These are phyloP conservation scores for Ceratocystis papillata DNA, from an alignment of 2,329 filamentous ascomycete species.

Conservation along the genomic window DNA sequence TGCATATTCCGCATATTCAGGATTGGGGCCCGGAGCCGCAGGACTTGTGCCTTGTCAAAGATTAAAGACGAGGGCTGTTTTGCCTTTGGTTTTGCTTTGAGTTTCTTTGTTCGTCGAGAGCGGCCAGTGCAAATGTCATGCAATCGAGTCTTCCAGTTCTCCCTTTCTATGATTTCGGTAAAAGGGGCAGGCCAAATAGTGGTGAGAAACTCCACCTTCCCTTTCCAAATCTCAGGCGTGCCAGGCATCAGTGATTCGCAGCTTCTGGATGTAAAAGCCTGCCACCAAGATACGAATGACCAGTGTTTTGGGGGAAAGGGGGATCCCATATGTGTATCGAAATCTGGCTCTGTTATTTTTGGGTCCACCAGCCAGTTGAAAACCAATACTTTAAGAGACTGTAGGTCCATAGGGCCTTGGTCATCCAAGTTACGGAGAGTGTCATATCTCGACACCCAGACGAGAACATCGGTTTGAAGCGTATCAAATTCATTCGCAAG, in stretches of 20 bases:
- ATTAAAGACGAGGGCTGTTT: neutral
- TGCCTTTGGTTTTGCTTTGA: neutral
- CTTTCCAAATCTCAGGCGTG: neutral
- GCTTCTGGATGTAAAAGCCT: neutral
- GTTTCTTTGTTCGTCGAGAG: neutral
- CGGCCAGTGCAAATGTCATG: neutral
- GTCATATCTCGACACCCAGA: neutral
- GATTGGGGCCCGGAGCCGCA: neutral
- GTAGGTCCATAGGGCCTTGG: neutral
- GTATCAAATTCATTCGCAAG: neutral
- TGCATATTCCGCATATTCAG: constrained; percentile 1
- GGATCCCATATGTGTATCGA: neutral
- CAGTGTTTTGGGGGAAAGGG: neutral
- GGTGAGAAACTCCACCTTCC: neutral
- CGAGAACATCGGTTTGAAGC: neutral
- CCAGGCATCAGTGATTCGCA: neutral
- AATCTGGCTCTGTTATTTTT: neutral
- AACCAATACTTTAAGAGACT: neutral
- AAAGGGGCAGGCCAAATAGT: neutral
- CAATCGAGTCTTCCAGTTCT: neutral
- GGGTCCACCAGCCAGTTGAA: neutral
- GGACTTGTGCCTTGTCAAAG: neutral
- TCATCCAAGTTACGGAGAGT: neutral
- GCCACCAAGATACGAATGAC: neutral
- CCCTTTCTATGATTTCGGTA: neutral